A percentile compares a stretch with the other conserved stretches of the same genome.
Conservation (phyloP, 306 rosid species). For the Trichosanthes truncata region DNA sequence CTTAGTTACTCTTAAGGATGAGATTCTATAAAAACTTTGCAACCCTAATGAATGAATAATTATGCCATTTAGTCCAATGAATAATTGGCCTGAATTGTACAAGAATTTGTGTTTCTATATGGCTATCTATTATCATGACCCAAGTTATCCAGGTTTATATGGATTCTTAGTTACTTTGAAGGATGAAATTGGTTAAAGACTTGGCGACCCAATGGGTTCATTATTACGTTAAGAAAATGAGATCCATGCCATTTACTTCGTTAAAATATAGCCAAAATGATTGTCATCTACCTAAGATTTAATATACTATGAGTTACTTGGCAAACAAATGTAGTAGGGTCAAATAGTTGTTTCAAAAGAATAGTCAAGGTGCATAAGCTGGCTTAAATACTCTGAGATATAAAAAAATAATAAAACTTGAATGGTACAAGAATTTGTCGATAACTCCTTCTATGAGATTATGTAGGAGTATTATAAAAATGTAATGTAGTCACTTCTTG, state of each 20-base stretch:
- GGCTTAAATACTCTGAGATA: too few species aligned
- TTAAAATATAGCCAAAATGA: background rate
- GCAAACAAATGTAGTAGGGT: too few species aligned
- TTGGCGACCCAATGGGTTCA: background rate
- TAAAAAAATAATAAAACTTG: background rate
- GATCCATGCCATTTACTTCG: background rate
- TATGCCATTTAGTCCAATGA: background rate
- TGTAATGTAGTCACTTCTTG: background rate
- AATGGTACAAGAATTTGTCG: background rate
- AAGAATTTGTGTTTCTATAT: background rate
- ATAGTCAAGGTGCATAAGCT: too few species aligned
- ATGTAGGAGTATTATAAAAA: background rate
- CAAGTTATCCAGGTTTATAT: background rate
- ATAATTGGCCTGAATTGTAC: background rate
- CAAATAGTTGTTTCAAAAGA: too few species aligned
- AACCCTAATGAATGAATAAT: background rate
- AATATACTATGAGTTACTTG: too few species aligned
- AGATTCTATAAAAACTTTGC: background rate
- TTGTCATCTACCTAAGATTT: too few species aligned
- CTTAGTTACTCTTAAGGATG: background rate
- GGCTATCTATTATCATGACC: background rate
- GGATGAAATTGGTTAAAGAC: background rate
- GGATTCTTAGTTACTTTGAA: background rate
- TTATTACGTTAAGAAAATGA: background rate
- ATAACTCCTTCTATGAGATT: background rate